These are phyloP conservation scores for Telopea speciosissima DNA, from an alignment of 177 flowering plant genomes.

Conservation along the genomic window DNA sequence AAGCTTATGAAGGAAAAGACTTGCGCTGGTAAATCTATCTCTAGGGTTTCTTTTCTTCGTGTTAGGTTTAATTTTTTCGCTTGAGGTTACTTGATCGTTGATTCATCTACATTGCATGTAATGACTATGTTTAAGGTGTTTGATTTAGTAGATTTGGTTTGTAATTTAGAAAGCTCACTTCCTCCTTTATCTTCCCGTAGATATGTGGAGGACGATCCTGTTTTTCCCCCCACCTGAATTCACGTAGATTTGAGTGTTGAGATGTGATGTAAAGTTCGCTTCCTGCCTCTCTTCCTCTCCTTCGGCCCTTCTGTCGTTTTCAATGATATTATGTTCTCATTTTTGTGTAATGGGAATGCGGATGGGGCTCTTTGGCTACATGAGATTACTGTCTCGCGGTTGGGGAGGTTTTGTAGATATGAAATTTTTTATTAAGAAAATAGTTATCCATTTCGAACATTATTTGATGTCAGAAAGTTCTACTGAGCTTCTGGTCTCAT, in stretches of 20 bases:
- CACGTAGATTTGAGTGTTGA: not conserved
- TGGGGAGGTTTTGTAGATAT: not conserved
- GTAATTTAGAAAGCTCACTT: not conserved
- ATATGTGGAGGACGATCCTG: too few relatives aligned
- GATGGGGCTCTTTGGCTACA: too few relatives aligned
- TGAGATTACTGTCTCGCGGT: too few relatives aligned
- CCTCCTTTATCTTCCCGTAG: not conserved
- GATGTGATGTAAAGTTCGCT: too few relatives aligned
- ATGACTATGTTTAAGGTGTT: not conserved
- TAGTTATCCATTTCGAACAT: not conserved
- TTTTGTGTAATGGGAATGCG: too few relatives aligned
- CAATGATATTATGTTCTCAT: too few relatives aligned
- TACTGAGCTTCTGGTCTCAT: not conserved
- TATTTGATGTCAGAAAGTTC: too few relatives aligned
- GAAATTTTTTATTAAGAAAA: too few relatives aligned
- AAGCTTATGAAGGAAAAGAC: slow-evolving; percentile 62
- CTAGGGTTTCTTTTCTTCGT: not conserved
- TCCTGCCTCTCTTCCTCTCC: not conserved
- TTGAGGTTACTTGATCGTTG: not conserved
- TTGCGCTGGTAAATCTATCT: slow-evolving; percentile 38
- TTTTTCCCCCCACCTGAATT: too few relatives aligned
- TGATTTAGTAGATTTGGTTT: not conserved
- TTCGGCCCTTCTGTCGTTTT: not conserved
- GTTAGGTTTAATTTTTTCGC: slow-evolving; percentile 4
- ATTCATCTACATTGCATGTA: not conserved